Percentiles rank a stretch among this genome's conserved stretches.
Evolutionary conservation across 2,329 filamentous ascomycete genomes (phyloP).

Genomic region (Aspergillus fijiensis): DNA sequence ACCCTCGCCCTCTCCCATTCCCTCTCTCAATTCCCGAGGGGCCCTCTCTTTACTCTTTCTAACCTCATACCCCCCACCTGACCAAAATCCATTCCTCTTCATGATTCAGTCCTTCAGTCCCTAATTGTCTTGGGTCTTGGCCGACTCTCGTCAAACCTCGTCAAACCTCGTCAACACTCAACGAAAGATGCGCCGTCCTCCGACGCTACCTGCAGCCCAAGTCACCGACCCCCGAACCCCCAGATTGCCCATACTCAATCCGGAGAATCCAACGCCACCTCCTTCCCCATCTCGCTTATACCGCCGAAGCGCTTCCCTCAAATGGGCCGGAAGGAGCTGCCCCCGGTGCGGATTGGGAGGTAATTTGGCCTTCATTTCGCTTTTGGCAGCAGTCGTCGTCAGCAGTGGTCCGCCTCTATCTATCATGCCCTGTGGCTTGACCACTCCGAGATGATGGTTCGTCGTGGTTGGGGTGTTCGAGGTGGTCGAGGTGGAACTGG

Average conservation of each 20-base stretch:
- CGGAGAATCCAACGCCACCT: constrained; percentile 49
- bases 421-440: constrained; percentile 1
- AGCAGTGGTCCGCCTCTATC: neutral
- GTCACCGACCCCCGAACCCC: constrained; percentile 45
- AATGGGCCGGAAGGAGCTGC: constrained; percentile 49
- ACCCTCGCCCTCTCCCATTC: neutral
- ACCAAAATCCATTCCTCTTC: neutral
- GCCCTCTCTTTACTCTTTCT: no score
- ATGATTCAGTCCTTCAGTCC: neutral
- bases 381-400: constrained; percentile 10
- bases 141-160: neutral
- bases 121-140: neutral
- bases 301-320: constrained; percentile 51
- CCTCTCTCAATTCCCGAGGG: neutral
- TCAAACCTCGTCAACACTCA: constrained; percentile 18
- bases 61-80: no score
- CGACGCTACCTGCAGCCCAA: constrained; percentile 43
- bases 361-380: constrained; percentile 24
- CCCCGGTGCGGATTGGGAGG: constrained; percentile 49
- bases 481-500: constrained; percentile 51
- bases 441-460: constrained; percentile 14
- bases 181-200: constrained; percentile 47
- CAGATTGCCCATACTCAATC: constrained; percentile 47
- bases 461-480: neutral
- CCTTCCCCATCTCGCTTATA: constrained; percentile 52